Evolutionary conservation across 192 early-diverging fungal genomes (phyloP), one percentile per base, ranked within the genome.

Genomic region (Spizellomyces punctatus): DNA sequence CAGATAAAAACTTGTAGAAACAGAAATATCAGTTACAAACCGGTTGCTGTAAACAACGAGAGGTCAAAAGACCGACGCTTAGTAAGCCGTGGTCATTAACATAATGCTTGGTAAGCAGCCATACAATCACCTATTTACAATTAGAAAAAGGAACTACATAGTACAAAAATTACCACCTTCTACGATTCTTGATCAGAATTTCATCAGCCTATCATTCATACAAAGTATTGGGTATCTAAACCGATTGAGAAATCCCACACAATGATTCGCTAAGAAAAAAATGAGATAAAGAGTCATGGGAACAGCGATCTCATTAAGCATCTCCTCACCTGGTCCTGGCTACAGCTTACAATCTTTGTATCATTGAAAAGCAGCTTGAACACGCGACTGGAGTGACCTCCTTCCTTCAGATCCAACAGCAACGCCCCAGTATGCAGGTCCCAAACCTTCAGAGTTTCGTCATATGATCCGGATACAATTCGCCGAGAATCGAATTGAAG

Each of bases 371-470:
- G 89, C 8, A 96, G 69, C 72, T 94, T 93, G 69, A 94, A 91
- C 4, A 96, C 90, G 12, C 89, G 81, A 48, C 68, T 55, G 10
- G 55, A 58, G 55, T 84, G 83, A 48, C 21, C 74, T 6, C 69
- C 77, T 10, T 12, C 57, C 19, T 58, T 63, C 64, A 82, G 61
- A 17, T 74, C 62, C 48, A 76, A 47, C 46, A 80, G 36, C 49
- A 63, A 45, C 10, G 45, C 58, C 1, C 94, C 94, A 0, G 85
- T 89, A 42, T 85, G 77, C 52, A 91, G 71, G 60, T 90, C 86
- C 96, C 96, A 98, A 17, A 98, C 84, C 76, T 93, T 96, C 64
- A 98, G 76, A 4, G 90, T 87, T 69, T 92, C 87, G 73, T 96
- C 92, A 76, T 98, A 98, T 21, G 90, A 89, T 5, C 93, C 95